phyloP scores from a whole-genome alignment of 1,284 basidiomycete genomes.

The Rhodotorula sp. region DNA sequence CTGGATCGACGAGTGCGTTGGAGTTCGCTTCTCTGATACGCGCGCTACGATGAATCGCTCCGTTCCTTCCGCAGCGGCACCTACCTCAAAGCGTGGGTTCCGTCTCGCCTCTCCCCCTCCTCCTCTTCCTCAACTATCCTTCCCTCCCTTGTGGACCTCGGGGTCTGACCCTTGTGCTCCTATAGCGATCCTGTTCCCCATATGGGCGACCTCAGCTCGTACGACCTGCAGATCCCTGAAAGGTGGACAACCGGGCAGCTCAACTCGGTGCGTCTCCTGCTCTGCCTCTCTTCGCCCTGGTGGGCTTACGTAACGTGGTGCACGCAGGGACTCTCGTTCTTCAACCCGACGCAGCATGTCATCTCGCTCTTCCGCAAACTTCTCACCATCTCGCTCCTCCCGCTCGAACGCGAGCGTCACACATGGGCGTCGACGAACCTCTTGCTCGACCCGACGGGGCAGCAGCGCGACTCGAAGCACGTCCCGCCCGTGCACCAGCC shows the following conservation, averaged over 20 bases:
- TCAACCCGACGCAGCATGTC: constrained; percentile 25
- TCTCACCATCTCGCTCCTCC: constrained; percentile 11
- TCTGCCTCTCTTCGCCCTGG: too few species aligned
- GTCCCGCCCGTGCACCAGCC: neutral
- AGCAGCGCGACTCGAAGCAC: constrained; percentile 4
- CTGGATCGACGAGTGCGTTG: constrained; percentile 25
- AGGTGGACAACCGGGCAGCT: constrained; percentile 18
- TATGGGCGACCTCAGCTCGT: constrained; percentile 22
- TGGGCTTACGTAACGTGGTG: neutral
- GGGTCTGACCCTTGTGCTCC: neutral
- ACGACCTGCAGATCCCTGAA: constrained; percentile 33
- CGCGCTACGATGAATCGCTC: neutral
- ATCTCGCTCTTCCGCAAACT: constrained; percentile 27
- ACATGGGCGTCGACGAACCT: constrained; percentile 31
- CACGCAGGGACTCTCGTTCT: constrained; percentile 26
- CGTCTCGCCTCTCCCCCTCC: too few species aligned
- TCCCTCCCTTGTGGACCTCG: neutral
- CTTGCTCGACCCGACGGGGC: constrained; percentile 28
- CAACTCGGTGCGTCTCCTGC: constrained; percentile 15
- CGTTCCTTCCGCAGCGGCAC: constrained; percentile 10
- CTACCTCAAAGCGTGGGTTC: constrained; percentile 24
- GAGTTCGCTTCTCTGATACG: too few species aligned
- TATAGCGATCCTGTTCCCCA: constrained; percentile 26
- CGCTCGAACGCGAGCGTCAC: neutral
- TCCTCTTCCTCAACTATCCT: too few species aligned